Percentiles rank a stretch among this genome's conserved stretches.
Evolutionary conservation across 108 stramenopile species (phyloP).

Genomic region (Fragilariopsis cylindrus): DNA sequence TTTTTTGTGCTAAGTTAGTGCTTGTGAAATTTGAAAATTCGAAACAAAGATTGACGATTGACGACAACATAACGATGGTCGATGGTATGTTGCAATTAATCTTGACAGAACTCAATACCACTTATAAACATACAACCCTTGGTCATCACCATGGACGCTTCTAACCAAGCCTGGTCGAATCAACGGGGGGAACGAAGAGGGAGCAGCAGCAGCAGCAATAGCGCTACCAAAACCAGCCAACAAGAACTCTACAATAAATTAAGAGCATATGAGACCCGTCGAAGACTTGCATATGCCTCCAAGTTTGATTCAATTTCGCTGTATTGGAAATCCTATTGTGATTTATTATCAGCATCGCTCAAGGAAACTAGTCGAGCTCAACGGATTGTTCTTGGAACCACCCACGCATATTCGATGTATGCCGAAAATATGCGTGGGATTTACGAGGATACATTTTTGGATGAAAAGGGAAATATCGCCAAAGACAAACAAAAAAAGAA

Average conservation of each 20-base stretch:
- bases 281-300: conserved; percentile 62
- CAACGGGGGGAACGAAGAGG: background rate
- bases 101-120: too few species aligned
- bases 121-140: too few species aligned
- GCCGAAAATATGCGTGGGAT: conserved; percentile 49
- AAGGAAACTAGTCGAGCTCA: conserved; percentile 71
- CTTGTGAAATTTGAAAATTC: too few species aligned
- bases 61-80: too few species aligned
- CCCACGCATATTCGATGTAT: conserved; percentile 49
- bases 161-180: background rate
- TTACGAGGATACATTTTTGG: conserved; percentile 56
- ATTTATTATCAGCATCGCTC: conserved; percentile 52
- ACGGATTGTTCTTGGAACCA: conserved; percentile 58
- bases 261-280: conserved; percentile 63
- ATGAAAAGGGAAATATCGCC: conserved; percentile 56
- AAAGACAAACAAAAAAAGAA: conserved; percentile 58
- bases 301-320: conserved; percentile 68
- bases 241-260: conserved; percentile 30
- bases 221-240: background rate
- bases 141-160: background rate
- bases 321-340: conserved; percentile 80
- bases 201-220: background rate
- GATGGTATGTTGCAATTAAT: too few species aligned
- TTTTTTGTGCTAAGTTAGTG: too few species aligned
- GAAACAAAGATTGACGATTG: too few species aligned